These are phyloP conservation scores for Aspergillus hortae DNA, from an alignment of 2,329 filamentous ascomycete genomes.

Conservation along the genomic window DNA sequence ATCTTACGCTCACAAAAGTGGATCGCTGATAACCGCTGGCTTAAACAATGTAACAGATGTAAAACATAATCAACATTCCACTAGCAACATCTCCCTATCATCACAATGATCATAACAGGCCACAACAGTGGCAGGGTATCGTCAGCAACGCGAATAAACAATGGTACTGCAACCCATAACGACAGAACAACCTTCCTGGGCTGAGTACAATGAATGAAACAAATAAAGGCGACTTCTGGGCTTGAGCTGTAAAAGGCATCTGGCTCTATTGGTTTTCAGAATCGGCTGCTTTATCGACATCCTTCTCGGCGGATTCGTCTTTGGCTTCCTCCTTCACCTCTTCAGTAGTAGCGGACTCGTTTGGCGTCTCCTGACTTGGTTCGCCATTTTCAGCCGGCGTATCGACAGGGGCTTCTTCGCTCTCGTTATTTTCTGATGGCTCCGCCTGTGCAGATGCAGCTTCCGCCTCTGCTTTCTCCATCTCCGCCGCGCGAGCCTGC, in stretches of 20 bases:
- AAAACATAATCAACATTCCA: not conserved
- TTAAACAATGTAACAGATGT: not conserved
- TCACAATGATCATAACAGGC: conserved; percentile 21
- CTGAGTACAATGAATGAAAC: not conserved
- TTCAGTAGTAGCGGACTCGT: not conserved
- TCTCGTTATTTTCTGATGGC: conserved; percentile 9
- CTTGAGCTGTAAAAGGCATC: not conserved
- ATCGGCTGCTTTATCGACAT: not conserved
- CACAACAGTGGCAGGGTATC: conserved; percentile 21
- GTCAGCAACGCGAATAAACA: conserved; percentile 17
- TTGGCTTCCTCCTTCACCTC: not conserved
- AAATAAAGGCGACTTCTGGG: not conserved
- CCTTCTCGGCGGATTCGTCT: not conserved
- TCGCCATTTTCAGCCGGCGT: conserved; percentile 1
- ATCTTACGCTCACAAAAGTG: too few relatives aligned
- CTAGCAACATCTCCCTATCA: conserved; percentile 10
- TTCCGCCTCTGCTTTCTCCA: conserved; percentile 36
- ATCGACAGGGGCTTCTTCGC: conserved; percentile 7
- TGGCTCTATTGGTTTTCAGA: not conserved
- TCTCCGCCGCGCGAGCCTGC: conserved; percentile 50
- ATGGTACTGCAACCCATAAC: conserved; percentile 1
- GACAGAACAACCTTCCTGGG: not conserved
- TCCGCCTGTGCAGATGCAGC: conserved; percentile 21
- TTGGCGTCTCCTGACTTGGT: not conserved
- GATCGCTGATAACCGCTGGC: too few relatives aligned